phyloP scores from a whole-genome alignment of 2,329 filamentous ascomycete species.

The Penicillium sp. region DNA sequence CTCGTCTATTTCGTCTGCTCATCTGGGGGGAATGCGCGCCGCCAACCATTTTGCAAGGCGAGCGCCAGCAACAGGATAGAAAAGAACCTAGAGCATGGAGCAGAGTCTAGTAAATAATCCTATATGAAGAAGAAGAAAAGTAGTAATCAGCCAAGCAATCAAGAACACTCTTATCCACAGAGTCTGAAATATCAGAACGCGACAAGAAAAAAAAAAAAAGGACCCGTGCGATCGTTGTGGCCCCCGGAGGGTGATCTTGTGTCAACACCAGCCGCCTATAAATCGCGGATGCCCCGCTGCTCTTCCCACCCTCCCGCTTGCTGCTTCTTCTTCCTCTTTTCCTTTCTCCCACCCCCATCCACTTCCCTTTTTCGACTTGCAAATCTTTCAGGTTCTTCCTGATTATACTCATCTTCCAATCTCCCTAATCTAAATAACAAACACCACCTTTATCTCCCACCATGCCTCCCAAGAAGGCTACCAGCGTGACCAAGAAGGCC shows the following conservation, averaged over 20 bases:
- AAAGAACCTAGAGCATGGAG: neutral
- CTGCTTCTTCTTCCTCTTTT: constrained; percentile 38
- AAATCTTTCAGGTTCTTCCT: constrained; percentile 14
- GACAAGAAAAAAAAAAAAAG: constrained; percentile 20
- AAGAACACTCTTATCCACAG: neutral
- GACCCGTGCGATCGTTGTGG: constrained; percentile 32
- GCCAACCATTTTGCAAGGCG: constrained; percentile 19
- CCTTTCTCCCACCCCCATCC: constrained; percentile 23
- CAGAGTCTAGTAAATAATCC: constrained; percentile 13
- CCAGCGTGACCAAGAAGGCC: constrained; percentile 64
- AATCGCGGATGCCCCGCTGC: constrained; percentile 50
- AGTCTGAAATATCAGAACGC: neutral
- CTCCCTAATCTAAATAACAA: constrained; percentile 7
- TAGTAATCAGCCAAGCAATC: neutral
- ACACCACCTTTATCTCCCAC: constrained; percentile 32
- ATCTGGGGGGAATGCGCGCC: constrained; percentile 28
- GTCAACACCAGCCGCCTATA: constrained; percentile 52
- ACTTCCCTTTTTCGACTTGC: constrained; percentile 21
- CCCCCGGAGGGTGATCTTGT: constrained; percentile 45
- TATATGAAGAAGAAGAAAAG: constrained; percentile 8
- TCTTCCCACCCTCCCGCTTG: constrained; percentile 45
- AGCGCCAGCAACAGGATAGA: neutral
- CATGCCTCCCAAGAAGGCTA: constrained; percentile 72
- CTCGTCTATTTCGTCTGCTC: constrained; percentile 15
- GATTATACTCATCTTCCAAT: constrained; percentile 13